These are phyloP conservation scores for Blakeslea trispora DNA, from an alignment of 371 early-diverging fungal genomes.

Conservation along the genomic window DNA sequence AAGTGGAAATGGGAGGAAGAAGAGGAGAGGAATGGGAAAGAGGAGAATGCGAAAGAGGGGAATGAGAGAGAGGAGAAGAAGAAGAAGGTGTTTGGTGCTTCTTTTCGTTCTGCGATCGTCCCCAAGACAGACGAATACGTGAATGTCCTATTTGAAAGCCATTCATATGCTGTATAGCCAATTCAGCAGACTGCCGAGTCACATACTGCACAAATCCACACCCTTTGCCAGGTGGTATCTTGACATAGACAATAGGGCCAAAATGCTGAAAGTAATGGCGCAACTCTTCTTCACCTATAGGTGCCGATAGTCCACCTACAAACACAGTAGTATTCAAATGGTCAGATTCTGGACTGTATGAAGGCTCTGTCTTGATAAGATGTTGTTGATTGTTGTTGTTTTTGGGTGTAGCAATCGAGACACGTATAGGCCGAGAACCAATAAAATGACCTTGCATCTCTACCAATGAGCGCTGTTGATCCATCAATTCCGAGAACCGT, in stretches of 20 bases:
- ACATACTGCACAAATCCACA: conserved; percentile 93
- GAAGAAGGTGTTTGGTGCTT: conserved; percentile 8
- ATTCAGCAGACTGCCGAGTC: conserved; percentile 78
- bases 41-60: not conserved
- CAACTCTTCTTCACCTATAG: conserved; percentile 82
- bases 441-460: conserved; percentile 73
- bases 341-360: conserved; percentile 27
- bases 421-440: conserved; percentile 79
- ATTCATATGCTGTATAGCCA: conserved; percentile 85
- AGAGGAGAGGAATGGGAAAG: not conserved
- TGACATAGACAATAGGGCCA: conserved; percentile 87
- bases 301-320: conserved; percentile 82
- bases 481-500: conserved; percentile 65
- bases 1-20: too few relatives aligned
- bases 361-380: conserved; percentile 36
- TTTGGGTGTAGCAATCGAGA: conserved; percentile 82
- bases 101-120: conserved; percentile 64
- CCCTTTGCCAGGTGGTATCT: conserved; percentile 89
- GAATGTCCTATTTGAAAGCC: conserved; percentile 80
- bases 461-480: conserved; percentile 67
- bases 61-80: not conserved
- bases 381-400: conserved; percentile 30
- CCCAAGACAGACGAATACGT: conserved; percentile 89
- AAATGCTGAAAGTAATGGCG: conserved; percentile 73
- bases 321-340: conserved; percentile 84